These are phyloP conservation scores for Pythium aphanidermatum DNA, from an alignment of 352 stramenopile species.

Conservation along the genomic window DNA sequence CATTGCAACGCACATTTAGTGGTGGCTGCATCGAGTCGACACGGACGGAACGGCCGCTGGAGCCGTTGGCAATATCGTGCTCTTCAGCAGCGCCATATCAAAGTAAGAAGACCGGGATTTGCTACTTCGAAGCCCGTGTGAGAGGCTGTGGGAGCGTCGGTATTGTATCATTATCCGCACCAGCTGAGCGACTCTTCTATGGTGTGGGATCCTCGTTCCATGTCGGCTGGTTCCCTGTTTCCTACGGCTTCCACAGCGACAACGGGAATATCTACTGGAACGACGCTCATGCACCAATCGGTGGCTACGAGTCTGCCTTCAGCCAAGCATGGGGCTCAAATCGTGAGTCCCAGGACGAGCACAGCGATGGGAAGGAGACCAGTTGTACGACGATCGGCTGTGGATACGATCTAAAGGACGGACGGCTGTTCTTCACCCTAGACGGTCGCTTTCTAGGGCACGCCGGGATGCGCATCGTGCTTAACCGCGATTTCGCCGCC, in stretches of 20 bases:
- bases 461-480: conserved; percentile 4
- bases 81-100: not conserved
- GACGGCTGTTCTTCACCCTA: conserved; percentile 30
- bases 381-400: conserved; percentile 32
- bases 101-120: not conserved
- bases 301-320: conserved; percentile 9
- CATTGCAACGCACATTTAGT: conserved; percentile 18
- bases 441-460: conserved; percentile 25
- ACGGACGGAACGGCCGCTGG: conserved; percentile 14
- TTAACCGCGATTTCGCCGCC: conserved; percentile 9
- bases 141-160: conserved; percentile 25
- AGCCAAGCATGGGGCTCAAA: conserved; percentile 18
- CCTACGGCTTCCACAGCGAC: conserved; percentile 38
- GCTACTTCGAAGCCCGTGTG: conserved; percentile 32
- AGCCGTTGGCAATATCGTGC: conserved; percentile 4
- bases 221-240: conserved; percentile 29
- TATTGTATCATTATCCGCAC: conserved; percentile 11
- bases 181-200: conserved; percentile 14
- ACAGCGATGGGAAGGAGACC: too few relatives aligned
- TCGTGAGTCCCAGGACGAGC: not conserved
- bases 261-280: conserved; percentile 29
- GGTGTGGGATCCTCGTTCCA: conserved; percentile 28
- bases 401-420: conserved; percentile 12
- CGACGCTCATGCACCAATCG: conserved; percentile 7
- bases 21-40: conserved; percentile 27